These are phyloP conservation scores for Cicer bijugum DNA, from an alignment of 306 rosid genomes.

Conservation along the genomic window DNA sequence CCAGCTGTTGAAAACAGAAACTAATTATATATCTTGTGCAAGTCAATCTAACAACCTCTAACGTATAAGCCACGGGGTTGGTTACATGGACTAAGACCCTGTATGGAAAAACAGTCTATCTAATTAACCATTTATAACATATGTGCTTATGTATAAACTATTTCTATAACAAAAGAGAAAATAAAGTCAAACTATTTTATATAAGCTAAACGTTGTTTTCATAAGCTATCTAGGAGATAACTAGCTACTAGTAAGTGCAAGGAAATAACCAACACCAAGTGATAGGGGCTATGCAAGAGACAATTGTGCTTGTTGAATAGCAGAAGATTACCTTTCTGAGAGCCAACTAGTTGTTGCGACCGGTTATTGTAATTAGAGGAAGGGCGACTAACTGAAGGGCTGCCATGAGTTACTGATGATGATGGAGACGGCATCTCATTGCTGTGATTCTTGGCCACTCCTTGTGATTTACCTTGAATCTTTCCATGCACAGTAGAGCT, in stretches of 20 bases:
- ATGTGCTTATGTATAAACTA: too few relatives aligned
- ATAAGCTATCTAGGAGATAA: too few relatives aligned
- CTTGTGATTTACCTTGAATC: slow-evolving; percentile 62
- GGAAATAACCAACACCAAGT: slow-evolving; percentile 7
- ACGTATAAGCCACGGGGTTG: background rate
- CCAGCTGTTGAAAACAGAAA: slow-evolving; percentile 67
- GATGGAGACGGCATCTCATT: slow-evolving; percentile 56
- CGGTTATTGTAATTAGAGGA: slow-evolving; percentile 73
- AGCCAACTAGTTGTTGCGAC: slow-evolving; percentile 64
- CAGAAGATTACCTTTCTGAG: slow-evolving; percentile 72
- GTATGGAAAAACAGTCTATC: too few relatives aligned
- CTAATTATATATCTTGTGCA: slow-evolving; percentile 44
- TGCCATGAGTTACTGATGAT: slow-evolving; percentile 58
- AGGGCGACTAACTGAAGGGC: slow-evolving; percentile 65
- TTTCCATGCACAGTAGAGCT: slow-evolving; percentile 62
- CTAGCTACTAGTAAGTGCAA: background rate
- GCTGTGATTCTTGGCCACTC: slow-evolving; percentile 58
- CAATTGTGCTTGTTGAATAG: slow-evolving; percentile 12
- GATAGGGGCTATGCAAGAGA: slow-evolving; percentile 14
- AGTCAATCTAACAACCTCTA: slow-evolving; percentile 36
- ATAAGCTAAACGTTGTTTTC: too few relatives aligned
- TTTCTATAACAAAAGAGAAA: slow-evolving; percentile 18
- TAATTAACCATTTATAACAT: too few relatives aligned
- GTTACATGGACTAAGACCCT: background rate
- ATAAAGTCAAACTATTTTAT: background rate